Evolutionary conservation across 1,139 yeast species (phyloP), one percentile per base, ranked within the genome.

Genomic region (Kodamaea derodonti): DNA sequence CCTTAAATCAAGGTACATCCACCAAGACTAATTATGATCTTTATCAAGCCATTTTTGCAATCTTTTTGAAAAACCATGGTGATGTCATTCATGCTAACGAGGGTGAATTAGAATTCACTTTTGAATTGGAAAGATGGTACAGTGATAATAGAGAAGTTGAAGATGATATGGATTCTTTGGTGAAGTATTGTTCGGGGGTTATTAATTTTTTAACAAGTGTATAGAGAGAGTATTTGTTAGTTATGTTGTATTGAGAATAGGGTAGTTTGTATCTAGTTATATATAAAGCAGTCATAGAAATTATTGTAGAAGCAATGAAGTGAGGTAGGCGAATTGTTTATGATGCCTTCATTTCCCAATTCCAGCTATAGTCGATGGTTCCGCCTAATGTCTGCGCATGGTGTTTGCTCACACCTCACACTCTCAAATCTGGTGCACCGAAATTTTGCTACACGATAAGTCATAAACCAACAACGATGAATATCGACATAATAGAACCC

Each of bases 151-250:
- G 52, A 15, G 47, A 42, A 0, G 72, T 69, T 35, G 66, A 70
- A 27, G 65, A 65, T 10, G 67, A 70, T 20, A 58, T 92, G 50
- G 95, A 87, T 47, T 76, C 74, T 22, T 60, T 86, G 40, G 77
- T 80, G 20, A 85, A 88, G 53, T 88, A 82, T 60, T 86, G 96
- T 56, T 71, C 94, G 1, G 94, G 96, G 41, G 90, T 90, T 9
- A 65, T 86, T 28, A 74, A 69, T 45, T 40, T 41, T 31, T 40
- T 40, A 31, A 32, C 37, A 6, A 35, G 36, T 29, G 45, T 39
- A 17, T 40, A 37, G 30, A 17, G 8, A 13, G 9, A 14, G 16
- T 27, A 15, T n/a, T n/a, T n/a, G n/a, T n/a, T n/a, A n/a, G n/a
- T n/a, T n/a, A n/a, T n/a, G n/a, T n/a, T n/a, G n/a, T n/a, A n/a